These are phyloP conservation scores for Cladophialophora exuberans DNA, from an alignment of 2,329 filamentous ascomycete genomes.

Conservation along the genomic window DNA sequence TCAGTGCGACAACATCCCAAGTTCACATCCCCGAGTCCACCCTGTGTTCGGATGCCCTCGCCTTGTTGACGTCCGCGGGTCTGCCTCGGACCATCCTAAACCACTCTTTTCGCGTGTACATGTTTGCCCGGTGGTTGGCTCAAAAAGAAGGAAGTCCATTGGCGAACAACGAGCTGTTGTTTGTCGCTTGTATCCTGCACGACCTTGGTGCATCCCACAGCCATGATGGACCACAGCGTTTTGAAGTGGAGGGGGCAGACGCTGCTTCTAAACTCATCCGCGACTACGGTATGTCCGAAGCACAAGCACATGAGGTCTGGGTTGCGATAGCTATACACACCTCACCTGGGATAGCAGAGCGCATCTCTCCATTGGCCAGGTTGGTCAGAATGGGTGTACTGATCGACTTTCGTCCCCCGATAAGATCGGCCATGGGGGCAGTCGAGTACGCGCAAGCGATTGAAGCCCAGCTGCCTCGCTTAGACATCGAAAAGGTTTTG, in stretches of 20 bases:
- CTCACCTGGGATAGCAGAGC: constrained; percentile 49
- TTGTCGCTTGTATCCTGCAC: constrained; percentile 41
- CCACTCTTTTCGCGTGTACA: constrained; percentile 36
- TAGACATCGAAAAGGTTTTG: constrained; percentile 48
- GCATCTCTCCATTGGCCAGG: constrained; percentile 44
- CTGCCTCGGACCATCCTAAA: constrained; percentile 35
- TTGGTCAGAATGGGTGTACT: constrained; percentile 44
- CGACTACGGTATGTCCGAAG: constrained; percentile 14
- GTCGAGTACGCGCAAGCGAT: constrained; percentile 29
- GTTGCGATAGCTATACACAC: constrained; percentile 51
- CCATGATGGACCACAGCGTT: constrained; percentile 43
- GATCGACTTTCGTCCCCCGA: constrained; percentile 44
- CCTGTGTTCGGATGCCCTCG: constrained; percentile 19
- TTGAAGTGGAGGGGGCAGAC: constrained; percentile 52
- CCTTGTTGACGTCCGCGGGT: constrained; percentile 23
- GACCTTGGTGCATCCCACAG: constrained; percentile 38
- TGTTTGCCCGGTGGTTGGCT: constrained; percentile 33
- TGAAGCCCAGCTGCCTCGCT: constrained; percentile 38
- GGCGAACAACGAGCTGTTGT: constrained; percentile 32
- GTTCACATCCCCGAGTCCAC: constrained; percentile 16
- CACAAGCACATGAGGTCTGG: constrained; percentile 47
- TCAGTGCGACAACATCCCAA: constrained; percentile 3
- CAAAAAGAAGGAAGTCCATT: constrained; percentile 25
- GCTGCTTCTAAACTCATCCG: constrained; percentile 42
- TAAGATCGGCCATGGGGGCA: constrained; percentile 26